Evolutionary conservation across 2,329 filamentous ascomycete species (phyloP).

Genomic region (Xylariaceae sp.): DNA sequence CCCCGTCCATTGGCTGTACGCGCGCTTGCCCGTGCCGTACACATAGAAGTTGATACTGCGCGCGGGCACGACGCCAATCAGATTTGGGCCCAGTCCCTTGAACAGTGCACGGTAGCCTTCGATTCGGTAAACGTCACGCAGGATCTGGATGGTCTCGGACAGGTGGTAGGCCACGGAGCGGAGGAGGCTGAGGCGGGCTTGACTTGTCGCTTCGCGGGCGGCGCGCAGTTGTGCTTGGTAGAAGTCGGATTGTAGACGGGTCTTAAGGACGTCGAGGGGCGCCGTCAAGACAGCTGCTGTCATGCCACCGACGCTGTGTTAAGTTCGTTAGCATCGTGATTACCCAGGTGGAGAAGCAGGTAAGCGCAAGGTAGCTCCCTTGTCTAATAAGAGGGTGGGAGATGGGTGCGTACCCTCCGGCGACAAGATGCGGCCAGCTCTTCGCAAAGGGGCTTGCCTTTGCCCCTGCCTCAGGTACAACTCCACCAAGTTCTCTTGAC

Average conservation of each 20-base stretch:
- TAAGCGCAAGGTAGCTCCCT: neutral
- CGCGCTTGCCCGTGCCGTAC: slow-evolving; percentile 85
- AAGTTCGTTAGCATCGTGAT: slow-evolving; percentile 4
- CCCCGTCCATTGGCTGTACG: slow-evolving; percentile 74
- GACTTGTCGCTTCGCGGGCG: slow-evolving; percentile 55
- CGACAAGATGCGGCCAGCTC: slow-evolving; percentile 89
- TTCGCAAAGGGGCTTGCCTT: slow-evolving; percentile 49
- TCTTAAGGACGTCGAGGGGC: slow-evolving; percentile 91
- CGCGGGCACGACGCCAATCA: slow-evolving; percentile 85
- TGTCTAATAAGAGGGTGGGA: neutral
- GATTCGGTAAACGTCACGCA: slow-evolving; percentile 71
- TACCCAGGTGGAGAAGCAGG: neutral
- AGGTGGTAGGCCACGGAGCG: slow-evolving; percentile 71
- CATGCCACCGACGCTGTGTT: slow-evolving; percentile 75
- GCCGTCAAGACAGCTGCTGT: slow-evolving; percentile 89
- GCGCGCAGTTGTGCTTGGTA: slow-evolving; percentile 80
- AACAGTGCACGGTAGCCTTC: slow-evolving; percentile 88
- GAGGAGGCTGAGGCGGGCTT: slow-evolving; percentile 57
- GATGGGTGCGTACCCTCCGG: slow-evolving; percentile 66
- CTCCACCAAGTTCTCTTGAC: slow-evolving; percentile 59
- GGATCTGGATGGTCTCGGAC: slow-evolving; percentile 79
- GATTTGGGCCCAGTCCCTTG: slow-evolving; percentile 87
- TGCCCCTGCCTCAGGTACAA: slow-evolving; percentile 43
- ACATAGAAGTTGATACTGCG: slow-evolving; percentile 91
- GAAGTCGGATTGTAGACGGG: slow-evolving; percentile 87